Conservation (phyloP, 768 basidiomycete species). For the Pseudohyphozyma bogoriensis region DNA sequence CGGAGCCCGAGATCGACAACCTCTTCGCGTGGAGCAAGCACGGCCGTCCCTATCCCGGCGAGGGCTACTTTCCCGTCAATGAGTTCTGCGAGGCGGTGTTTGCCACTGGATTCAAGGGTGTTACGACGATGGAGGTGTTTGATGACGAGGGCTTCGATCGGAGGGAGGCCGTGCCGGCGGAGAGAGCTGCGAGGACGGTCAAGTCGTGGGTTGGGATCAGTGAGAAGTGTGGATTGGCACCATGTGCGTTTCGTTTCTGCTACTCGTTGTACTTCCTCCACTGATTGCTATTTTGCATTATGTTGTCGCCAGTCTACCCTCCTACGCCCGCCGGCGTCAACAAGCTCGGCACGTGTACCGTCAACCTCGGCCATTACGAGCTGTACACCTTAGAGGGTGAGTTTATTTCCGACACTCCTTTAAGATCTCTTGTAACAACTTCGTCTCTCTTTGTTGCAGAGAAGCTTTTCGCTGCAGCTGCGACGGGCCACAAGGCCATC, state of each 20-base stretch:
- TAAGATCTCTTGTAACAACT: neutral
- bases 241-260: slow-evolving; percentile 1
- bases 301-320: neutral
- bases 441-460: neutral
- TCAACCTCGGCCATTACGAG: slow-evolving; percentile 7
- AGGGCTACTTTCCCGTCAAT: slow-evolving; percentile 18
- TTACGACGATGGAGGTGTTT: slow-evolving; percentile 4
- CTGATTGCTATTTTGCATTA: neutral
- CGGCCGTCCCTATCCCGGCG: slow-evolving; percentile 11
- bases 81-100: slow-evolving; percentile 9
- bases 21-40: slow-evolving; percentile 10
- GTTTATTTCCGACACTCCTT: neutral
- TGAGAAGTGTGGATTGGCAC: slow-evolving; percentile 3
- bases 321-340: neutral
- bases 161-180: neutral
- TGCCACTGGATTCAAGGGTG: slow-evolving; percentile 10
- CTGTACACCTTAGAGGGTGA: slow-evolving; percentile 3
- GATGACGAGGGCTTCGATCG: slow-evolving; percentile 3
- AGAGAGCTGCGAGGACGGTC: neutral
- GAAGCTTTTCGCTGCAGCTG: slow-evolving; percentile 8
- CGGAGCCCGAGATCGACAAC: slow-evolving; percentile 2
- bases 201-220: slow-evolving; percentile 2
- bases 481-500: slow-evolving; percentile 5
- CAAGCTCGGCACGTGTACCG: slow-evolving; percentile 10
- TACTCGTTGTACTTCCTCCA: neutral